phyloP scores from a whole-genome alignment of 176 grass and related monocot genomes.

The Lolium perenne region DNA sequence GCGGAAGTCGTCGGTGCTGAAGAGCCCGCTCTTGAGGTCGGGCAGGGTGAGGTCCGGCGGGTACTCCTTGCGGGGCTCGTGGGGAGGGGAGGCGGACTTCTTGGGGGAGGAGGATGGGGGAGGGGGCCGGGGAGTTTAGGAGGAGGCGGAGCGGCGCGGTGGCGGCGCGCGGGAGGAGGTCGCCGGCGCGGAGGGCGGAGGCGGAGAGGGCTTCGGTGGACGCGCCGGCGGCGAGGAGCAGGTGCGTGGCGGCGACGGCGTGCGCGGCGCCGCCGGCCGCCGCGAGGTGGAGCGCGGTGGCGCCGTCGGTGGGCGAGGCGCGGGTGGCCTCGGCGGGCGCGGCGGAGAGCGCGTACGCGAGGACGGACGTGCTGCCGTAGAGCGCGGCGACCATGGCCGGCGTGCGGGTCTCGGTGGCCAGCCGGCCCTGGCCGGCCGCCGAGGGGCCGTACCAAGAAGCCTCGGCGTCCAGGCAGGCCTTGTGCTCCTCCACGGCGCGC shows the following conservation, averaged over 20 bases:
- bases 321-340: conserved; percentile 54
- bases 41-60: conserved; percentile 87
- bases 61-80: conserved; percentile 80
- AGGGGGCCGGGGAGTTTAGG: conserved; percentile 36
- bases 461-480: conserved; percentile 1
- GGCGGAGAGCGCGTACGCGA: conserved; percentile 49
- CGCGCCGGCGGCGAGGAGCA: conserved; percentile 69
- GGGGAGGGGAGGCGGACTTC: conserved; percentile 48
- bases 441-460: conserved; percentile 70
- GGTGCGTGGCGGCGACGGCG: conserved; percentile 46
- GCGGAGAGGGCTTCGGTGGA: conserved; percentile 52
- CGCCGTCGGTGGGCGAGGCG: conserved; percentile 63
- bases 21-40: conserved; percentile 91
- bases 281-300: conserved; percentile 72
- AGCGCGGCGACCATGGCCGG: conserved; percentile 87
- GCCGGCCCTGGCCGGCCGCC: not conserved
- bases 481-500: conserved; percentile 60
- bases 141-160: conserved; percentile 47
- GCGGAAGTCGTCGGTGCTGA: conserved; percentile 91
- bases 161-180: conserved; percentile 61
- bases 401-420: conserved; percentile 62
- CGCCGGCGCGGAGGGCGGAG: conserved; percentile 55
- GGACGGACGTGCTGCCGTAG: conserved; percentile 66
- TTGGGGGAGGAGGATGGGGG: conserved; percentile 49
- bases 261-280: conserved; percentile 52